Evolutionary conservation across 225 moss, liverwort and hornwort genomes (phyloP), one percentile per base, ranked within the genome.

Genomic region (Polytrichum commune): DNA sequence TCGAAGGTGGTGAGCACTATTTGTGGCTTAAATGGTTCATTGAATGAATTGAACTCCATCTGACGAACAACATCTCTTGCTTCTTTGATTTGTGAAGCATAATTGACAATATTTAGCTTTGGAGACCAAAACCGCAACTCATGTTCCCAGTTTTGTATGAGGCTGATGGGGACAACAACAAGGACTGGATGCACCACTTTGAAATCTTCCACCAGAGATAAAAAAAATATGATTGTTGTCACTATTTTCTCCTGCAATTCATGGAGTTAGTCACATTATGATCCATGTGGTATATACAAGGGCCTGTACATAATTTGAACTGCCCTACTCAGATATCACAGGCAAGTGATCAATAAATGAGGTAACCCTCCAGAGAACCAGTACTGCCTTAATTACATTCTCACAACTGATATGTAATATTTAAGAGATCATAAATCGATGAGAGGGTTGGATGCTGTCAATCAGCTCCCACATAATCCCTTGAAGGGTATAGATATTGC

Each of bases 1-100:
- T 97, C 97, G 74, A 88, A 94, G 53, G 92, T 92, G 69, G 97
- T 90, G 79, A 97, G 74, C 75, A 94, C 86, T 72, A 97, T 82
- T 79, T 94, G 94, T 29, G 88, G 84, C 78, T 75, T 90, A 28
- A 86, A 82, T 24, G 79, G 78, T 82, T 67, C 77, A 69, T 61
- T 70, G 46, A 70, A 82, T 66, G 65, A 84, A 73, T 75, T 78
- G 19, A 97, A 85, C 72, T 97, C 97, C 75, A 72, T 76, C 23
- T 85, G 84, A 65, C 90, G 89, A 80, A 94, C 85, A 27, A 88
- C 69, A 58, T 78, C 76, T 84, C 92, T 85, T 65, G 92, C 91
- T 53, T 88, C 88, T 77, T 91, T 85, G 30, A 67, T 69, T 69
- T 90, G 91, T 67, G 78, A 79, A 54, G 87, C 81, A 54, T 92